Evolutionary conservation across 495 filamentous ascomycete species (phyloP), one percentile per base, ranked within the genome.

Genomic region (Elasticomyces elasticus): DNA sequence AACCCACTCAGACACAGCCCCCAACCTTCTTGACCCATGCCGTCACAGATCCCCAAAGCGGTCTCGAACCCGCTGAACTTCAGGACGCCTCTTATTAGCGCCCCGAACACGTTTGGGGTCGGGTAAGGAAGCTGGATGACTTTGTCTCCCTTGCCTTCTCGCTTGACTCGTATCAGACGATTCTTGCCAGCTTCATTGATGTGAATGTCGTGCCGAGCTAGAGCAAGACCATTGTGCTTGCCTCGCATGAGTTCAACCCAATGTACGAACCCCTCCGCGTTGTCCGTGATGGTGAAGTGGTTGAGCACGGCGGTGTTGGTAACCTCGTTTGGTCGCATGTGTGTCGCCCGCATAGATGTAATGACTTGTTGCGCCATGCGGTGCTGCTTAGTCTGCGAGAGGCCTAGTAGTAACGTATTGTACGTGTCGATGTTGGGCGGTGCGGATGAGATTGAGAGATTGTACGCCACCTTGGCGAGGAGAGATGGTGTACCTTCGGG

Each of bases 361-460:
- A 80, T 68, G n/a, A 85, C 73, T 20, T 64, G 58, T 28, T 78
- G 64, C 6, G 79, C 73, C 9, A 87, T 66, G 22, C 71, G 63
- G 56, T 73, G 65, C 31, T 73, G 70, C 43, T 72, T 65, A 13
- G 80, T 64, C 26, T 69, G 66, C 33, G 74, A 74, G 41, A 90
- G 78, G 25, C 73, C 71, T 5, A 53, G 28, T 17, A 90, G 75
- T 23, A 90, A 70, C 27, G 74, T 69, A 59, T 87, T 87, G 69
- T 82, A 88, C 11, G 81, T 88, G 28, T 75, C 62, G 15, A 83
- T 71, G 48, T 73, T 74, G 1, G 84, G 84, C 5, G 81, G 75
- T 3, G 75, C 65, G 4, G 67, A 55, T 4, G 74, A 78, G 2
- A 76, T 67, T 12, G 87, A 71, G 2, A 90, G 66, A 64, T 84